Percentiles rank a stretch among this genome's conserved stretches.
These are phyloP conservation scores for Torrubiellomyces zombiae DNA, from an alignment of 2,329 filamentous ascomycete genomes.

Conservation along the genomic window DNA sequence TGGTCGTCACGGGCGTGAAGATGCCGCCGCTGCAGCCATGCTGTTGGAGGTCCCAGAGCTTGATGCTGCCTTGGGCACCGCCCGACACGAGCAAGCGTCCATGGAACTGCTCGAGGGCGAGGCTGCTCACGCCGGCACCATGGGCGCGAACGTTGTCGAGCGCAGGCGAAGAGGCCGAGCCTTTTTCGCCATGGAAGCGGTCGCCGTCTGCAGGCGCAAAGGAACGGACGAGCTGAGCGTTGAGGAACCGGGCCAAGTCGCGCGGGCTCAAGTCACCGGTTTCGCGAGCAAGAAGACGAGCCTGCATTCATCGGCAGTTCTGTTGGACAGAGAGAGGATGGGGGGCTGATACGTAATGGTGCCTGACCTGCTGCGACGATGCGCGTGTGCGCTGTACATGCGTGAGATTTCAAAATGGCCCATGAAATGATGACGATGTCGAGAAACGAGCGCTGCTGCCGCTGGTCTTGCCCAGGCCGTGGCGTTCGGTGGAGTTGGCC, in stretches of 20 bases:
- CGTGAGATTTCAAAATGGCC: too few relatives aligned
- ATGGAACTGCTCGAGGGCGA: constrained; percentile 70
- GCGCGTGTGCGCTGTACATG: too few relatives aligned
- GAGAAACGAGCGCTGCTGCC: too few relatives aligned
- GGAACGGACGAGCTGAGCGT: constrained; percentile 48
- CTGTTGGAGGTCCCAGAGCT: constrained; percentile 60
- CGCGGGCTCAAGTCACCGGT: constrained; percentile 48
- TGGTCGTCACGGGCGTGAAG: constrained; percentile 36
- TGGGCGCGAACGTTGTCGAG: constrained; percentile 42
- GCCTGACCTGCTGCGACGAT: too few relatives aligned
- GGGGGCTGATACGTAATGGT: constrained; percentile 2
- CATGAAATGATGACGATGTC: too few relatives aligned
- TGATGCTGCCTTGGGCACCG: constrained; percentile 69
- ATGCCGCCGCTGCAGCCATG: too few relatives aligned
- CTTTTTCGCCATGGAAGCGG: constrained; percentile 45
- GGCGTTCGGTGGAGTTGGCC: too few relatives aligned
- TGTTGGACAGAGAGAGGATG: too few relatives aligned
- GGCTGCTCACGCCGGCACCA: constrained; percentile 58
- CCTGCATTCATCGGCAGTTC: constrained; percentile 44
- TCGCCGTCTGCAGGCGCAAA: constrained; percentile 51
- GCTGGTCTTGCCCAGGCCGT: too few relatives aligned
- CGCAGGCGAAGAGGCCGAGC: constrained; percentile 5
- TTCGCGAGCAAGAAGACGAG: constrained; percentile 59
- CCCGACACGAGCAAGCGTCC: constrained; percentile 65
- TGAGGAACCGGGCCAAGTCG: constrained; percentile 48